Evolutionary conservation across 805 yeast species (phyloP).

Genomic region (Saccharomycopsis synnaedendra): DNA sequence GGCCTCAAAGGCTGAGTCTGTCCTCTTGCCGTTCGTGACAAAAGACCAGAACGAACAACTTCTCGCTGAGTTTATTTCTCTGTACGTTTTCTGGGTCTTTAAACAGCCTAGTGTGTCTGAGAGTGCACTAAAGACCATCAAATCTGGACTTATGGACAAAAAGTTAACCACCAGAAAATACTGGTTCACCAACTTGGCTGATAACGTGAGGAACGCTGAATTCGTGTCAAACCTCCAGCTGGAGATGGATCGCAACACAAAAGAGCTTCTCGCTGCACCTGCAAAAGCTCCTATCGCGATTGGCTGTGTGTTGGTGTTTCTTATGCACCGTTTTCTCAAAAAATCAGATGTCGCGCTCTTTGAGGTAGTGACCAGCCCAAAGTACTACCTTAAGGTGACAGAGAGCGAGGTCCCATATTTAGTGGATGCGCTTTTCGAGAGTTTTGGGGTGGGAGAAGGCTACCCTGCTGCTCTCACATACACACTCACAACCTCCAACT

Average conservation of each 20-base stretch:
- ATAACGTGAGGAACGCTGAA: neutral
- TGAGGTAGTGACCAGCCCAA: no score
- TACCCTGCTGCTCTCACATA: slow-evolving; percentile 1
- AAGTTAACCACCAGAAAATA: slow-evolving; percentile 49
- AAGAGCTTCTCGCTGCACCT: no score
- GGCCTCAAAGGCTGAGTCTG: slow-evolving; percentile 30
- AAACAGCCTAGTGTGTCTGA: slow-evolving; percentile 21
- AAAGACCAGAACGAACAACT: slow-evolving; percentile 73
- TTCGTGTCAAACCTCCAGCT: no score
- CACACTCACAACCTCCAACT: neutral
- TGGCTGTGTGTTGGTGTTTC: no score
- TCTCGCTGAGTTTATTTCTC: slow-evolving; percentile 35
- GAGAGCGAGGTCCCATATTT: neutral
- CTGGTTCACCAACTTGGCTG: slow-evolving; percentile 42
- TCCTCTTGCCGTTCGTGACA: slow-evolving; percentile 38
- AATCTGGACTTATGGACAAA: slow-evolving; percentile 55
- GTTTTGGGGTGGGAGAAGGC: no score
- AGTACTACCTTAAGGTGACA: neutral
- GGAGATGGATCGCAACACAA: no score
- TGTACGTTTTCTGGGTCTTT: slow-evolving; percentile 35
- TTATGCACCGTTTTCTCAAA: no score
- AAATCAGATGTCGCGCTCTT: no score
- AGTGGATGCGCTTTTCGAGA: no score
- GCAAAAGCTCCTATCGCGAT: no score
- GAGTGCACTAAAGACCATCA: slow-evolving; percentile 23